Evolutionary conservation across 139 green algal species (phyloP), one percentile per base, ranked within the genome.

Genomic region (Chlorella sp.): DNA sequence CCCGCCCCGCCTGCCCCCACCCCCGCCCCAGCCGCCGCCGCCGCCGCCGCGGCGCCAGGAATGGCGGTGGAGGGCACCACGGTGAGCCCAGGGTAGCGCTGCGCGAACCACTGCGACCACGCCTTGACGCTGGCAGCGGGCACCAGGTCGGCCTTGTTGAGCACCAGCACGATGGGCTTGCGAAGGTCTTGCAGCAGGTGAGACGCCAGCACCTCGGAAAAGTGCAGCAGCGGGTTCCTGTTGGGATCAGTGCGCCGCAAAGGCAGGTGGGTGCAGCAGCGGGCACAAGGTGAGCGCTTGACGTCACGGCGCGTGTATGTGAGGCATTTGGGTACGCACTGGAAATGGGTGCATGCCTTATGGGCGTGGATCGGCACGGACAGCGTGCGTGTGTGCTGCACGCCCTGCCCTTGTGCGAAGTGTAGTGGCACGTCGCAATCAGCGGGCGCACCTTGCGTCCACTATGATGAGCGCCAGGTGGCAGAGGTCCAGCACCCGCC

Each of bases 131-230:
- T 10, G 22, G 75, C 70, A 34, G 74, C 31, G 3, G 78, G 80
- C 22, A 91, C 74, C 33, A 91, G 77, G 75, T 91, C 86, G 62
- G 62, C 76, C 74, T 93, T 93, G 82, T 91, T 93, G 31, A 93
- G 70, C 35, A 89, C 74, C 49, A 92, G 70, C 29, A 93, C 32
- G 24, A 85, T 64, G 1, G 79, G 63, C 20, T 77, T 74, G 31
- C 55, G 24, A 49, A 80, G 82, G 1, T 86, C 70, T 2, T 76
- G 61, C 0, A 73, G 62, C 50, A 82, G 65, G 60, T 83, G 62
- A 27, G 77, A 70, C 6, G 60, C 67, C 34, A 86, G 71, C 4
- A 77, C 81, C 6, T 79, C 59, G 2, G 74, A 77, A 31, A 83
- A 86, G 62, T 86, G 81, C 26, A 86, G 76, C 59, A 86, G 74